A percentile compares a stretch with the other conserved stretches of the same genome.
Conservation (phyloP, 2,329 filamentous ascomycete genomes). For the Apiospora arundinis region DNA sequence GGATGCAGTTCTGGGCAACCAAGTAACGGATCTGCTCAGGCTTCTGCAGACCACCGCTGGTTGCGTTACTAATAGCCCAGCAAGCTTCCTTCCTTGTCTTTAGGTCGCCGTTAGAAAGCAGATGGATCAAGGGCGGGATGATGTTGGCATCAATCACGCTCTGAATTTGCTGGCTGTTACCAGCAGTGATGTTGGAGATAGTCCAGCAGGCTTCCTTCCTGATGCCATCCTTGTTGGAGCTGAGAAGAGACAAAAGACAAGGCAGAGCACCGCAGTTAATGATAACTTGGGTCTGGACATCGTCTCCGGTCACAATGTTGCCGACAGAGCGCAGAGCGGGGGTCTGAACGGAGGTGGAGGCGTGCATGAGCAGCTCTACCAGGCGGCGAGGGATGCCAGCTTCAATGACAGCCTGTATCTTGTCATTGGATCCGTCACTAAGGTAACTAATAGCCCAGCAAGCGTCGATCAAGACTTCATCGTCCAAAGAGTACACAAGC, state of each 20-base stretch:
- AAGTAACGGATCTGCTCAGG: conserved; percentile 98
- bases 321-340: conserved; percentile 95
- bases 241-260: conserved; percentile 89
- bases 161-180: conserved; percentile 98
- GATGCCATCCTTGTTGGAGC: conserved; percentile 98
- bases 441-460: conserved; percentile 99
- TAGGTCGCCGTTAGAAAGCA: conserved; percentile 94
- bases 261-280: conserved; percentile 97
- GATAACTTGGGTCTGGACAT: conserved; percentile 98
- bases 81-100: conserved; percentile 99
- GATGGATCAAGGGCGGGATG: conserved; percentile 93
- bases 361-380: conserved; percentile 97
- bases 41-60: conserved; percentile 96
- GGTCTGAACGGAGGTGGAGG: conserved; percentile 97
- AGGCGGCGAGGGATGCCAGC: conserved; percentile 95
- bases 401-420: conserved; percentile 99
- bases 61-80: conserved; percentile 99
- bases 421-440: conserved; percentile 97
- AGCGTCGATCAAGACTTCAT: conserved; percentile 97
- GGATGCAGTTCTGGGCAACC: conserved; percentile 93
- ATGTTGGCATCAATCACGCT: conserved; percentile 96
- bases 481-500: conserved; percentile 97
- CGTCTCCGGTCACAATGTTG: conserved; percentile 98
- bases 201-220: conserved; percentile 99
- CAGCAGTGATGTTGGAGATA: conserved; percentile 98